A percentile compares a stretch with the other conserved stretches of the same genome.
Evolutionary conservation across 768 basidiomycete genomes (phyloP).

Genomic region (Lactarius trivialis): DNA sequence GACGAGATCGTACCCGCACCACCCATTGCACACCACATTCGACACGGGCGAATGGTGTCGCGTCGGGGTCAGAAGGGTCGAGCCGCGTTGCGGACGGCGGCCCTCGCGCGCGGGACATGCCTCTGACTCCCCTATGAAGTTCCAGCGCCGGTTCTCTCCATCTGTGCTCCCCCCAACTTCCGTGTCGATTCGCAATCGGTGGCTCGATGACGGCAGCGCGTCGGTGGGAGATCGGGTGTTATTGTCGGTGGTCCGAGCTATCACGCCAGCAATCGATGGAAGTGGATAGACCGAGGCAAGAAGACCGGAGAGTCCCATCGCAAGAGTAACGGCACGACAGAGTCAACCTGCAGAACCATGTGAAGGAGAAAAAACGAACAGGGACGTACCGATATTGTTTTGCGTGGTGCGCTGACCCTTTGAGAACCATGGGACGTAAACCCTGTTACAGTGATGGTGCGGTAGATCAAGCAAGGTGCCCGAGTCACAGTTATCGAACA

Average conservation of each 20-base stretch:
- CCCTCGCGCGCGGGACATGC: background rate
- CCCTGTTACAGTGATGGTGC: conserved; percentile 23
- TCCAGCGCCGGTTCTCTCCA: background rate
- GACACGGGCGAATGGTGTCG: conserved; percentile 18
- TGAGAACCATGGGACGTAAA: conserved; percentile 23
- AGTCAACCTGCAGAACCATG: background rate
- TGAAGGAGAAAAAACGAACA: background rate
- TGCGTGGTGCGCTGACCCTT: conserved; percentile 20
- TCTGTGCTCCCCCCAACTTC: background rate
- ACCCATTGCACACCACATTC: conserved; percentile 18
- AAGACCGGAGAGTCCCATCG: background rate
- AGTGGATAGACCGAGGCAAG: background rate
- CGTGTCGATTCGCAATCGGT: background rate
- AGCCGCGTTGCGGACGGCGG: background rate
- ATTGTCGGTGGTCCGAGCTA: background rate
- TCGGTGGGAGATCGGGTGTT: background rate
- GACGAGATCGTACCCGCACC: conserved; percentile 3
- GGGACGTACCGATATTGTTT: conserved; percentile 10
- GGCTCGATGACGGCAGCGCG: background rate
- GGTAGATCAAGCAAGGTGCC: conserved; percentile 25
- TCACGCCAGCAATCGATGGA: background rate
- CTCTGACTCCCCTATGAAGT: background rate
- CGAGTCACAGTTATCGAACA: conserved; percentile 26
- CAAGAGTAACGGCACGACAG: background rate
- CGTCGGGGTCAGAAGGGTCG: background rate